Evolutionary conservation across 2,329 filamentous ascomycete genomes (phyloP).

Genomic region (Seiridium unicorne): DNA sequence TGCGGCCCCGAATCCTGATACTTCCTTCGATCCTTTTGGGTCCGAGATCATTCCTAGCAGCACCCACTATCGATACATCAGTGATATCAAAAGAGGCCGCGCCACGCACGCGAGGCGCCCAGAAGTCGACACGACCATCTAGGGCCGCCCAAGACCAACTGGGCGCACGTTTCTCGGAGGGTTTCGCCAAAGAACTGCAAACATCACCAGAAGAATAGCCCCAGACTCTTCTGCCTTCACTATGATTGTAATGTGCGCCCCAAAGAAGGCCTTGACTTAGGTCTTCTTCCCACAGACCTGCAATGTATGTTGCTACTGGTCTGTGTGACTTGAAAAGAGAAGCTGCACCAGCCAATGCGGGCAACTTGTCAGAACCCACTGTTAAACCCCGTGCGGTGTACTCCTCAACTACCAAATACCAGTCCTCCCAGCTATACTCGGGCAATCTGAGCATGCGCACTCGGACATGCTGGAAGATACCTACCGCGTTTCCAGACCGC

Average conservation of each 20-base stretch:
- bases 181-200: conserved; percentile 9
- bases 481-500: neutral
- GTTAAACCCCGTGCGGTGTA: conserved; percentile 15
- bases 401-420: conserved; percentile 12
- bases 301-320: conserved; percentile 14
- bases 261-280: conserved; percentile 15
- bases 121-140: conserved; percentile 17
- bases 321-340: conserved; percentile 8
- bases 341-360: conserved; percentile 16
- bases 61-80: conserved; percentile 11
- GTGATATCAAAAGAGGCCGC: conserved; percentile 9
- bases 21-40: conserved; percentile 5
- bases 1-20: conserved; percentile 11
- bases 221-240: conserved; percentile 13
- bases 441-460: neutral
- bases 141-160: conserved; percentile 20
- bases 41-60: conserved; percentile 9
- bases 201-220: conserved; percentile 7
- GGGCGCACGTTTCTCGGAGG: conserved; percentile 12
- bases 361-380: conserved; percentile 15
- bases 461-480: neutral
- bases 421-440: conserved; percentile 9
- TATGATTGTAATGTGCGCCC: conserved; percentile 15
- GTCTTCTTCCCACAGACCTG: conserved; percentile 17
- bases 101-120: conserved; percentile 6